Evolutionary conservation across 169 alveolate species (phyloP).

Genomic region (Plasmodium relictum): DNA sequence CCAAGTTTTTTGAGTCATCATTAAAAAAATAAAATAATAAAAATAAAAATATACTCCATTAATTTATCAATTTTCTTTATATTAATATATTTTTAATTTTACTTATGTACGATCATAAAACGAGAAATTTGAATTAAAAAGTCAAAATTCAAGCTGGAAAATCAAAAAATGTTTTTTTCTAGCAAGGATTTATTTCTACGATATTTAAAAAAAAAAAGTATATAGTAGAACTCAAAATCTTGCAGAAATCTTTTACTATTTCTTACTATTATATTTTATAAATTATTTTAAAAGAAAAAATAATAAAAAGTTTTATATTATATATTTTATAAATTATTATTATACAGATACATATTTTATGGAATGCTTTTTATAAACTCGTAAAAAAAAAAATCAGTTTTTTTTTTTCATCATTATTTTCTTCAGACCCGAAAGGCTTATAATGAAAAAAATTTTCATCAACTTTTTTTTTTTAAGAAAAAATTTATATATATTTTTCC

Average conservation of each 20-base stretch:
- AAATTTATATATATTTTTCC: too few relatives aligned
- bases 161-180: slow-evolving; percentile 27
- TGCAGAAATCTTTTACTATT: slow-evolving; percentile 17
- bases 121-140: slow-evolving; percentile 37
- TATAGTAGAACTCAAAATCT: slow-evolving; percentile 73
- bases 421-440: slow-evolving; percentile 78
- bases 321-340: not conserved
- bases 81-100: not conserved
- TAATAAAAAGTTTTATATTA: not conserved
- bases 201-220: not conserved
- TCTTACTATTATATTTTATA: not conserved
- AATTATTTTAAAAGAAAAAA: too few relatives aligned
- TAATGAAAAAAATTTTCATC: slow-evolving; percentile 32
- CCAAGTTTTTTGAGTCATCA: slow-evolving; percentile 69
- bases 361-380: not conserved
- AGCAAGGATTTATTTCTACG: slow-evolving; percentile 73
- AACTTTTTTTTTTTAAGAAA: slow-evolving; percentile 41
- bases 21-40: slow-evolving; percentile 30
- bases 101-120: slow-evolving; percentile 32
- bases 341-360: slow-evolving; percentile 5
- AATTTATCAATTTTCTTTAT: not conserved
- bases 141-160: slow-evolving; percentile 70
- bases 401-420: not conserved
- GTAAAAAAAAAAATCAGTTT: slow-evolving; percentile 49
- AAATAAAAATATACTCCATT: slow-evolving; percentile 4